Evolutionary conservation across 345 rosid species (phyloP).

Genomic region (Eucalyptus caleyi): DNA sequence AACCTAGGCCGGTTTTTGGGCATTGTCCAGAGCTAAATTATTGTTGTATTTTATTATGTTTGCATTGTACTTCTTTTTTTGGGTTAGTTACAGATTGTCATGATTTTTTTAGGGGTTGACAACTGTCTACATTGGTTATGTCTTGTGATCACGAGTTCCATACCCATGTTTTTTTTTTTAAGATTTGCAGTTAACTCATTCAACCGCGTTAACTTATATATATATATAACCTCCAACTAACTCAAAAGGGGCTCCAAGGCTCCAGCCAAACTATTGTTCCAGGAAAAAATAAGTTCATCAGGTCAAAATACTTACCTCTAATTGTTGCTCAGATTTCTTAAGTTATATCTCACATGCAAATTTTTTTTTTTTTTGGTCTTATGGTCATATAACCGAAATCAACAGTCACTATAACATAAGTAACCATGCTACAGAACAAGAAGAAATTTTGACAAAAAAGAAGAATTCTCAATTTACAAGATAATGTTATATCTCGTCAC

Average conservation of each 20-base stretch:
- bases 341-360: not conserved
- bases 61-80: not conserved
- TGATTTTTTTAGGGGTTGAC: not conserved
- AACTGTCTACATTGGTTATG: not conserved
- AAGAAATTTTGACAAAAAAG: not conserved
- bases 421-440: not conserved
- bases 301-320: not conserved
- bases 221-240: not conserved
- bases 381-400: not conserved
- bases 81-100: not conserved
- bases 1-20: not conserved
- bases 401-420: not conserved
- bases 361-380: not conserved
- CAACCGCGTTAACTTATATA: not conserved
- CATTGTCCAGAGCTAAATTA: not conserved
- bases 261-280: not conserved
- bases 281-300: not conserved
- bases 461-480: not conserved
- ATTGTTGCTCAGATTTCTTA: not conserved
- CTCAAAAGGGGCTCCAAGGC: not conserved
- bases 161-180: not conserved
- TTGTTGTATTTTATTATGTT: not conserved
- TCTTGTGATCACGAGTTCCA: not conserved
- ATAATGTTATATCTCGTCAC: not conserved
- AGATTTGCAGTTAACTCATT: not conserved